These are phyloP conservation scores for Xylariaceae sp. DNA, from an alignment of 2,329 filamentous ascomycete species.

Conservation along the genomic window DNA sequence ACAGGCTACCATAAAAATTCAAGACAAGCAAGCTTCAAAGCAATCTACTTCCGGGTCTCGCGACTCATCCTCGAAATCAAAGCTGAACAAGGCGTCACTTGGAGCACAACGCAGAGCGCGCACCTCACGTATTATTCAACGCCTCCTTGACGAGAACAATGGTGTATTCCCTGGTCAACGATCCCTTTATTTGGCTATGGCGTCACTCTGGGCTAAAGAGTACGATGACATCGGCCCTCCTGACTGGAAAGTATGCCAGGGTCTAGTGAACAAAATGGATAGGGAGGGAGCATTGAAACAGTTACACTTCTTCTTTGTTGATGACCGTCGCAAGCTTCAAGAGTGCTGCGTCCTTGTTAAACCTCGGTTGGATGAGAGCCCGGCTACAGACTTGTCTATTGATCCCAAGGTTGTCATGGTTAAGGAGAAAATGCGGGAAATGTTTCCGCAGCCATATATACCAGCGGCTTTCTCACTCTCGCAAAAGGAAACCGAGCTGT, in stretches of 20 bases:
- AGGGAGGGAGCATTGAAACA: slow-evolving; percentile 27
- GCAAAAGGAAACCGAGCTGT: slow-evolving; percentile 39
- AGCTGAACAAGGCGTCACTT: slow-evolving; percentile 36
- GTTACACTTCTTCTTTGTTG: slow-evolving; percentile 34
- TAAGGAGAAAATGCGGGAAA: slow-evolving; percentile 51
- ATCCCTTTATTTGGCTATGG: slow-evolving; percentile 52
- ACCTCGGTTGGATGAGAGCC: slow-evolving; percentile 2
- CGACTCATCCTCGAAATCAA: slow-evolving; percentile 20
- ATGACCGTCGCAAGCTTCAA: slow-evolving; percentile 29
- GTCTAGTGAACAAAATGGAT: slow-evolving; percentile 34
- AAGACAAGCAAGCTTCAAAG: not conserved
- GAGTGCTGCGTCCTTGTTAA: slow-evolving; percentile 33
- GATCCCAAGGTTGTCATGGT: slow-evolving; percentile 45
- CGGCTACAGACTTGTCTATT: slow-evolving; percentile 40
- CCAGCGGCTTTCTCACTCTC: slow-evolving; percentile 43
- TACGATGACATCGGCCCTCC: slow-evolving; percentile 45
- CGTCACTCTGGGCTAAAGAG: slow-evolving; percentile 47
- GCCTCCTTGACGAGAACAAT: slow-evolving; percentile 44
- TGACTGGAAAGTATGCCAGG: slow-evolving; percentile 32
- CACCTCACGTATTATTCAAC: slow-evolving; percentile 44
- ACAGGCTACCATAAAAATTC: not conserved
- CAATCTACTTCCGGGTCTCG: slow-evolving; percentile 15
- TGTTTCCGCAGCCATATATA: slow-evolving; percentile 49
- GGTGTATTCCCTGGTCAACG: slow-evolving; percentile 57
- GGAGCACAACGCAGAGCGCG: slow-evolving; percentile 38